Evolutionary conservation across 2,329 filamentous ascomycete species (phyloP).

Genomic region (Cladosporium austrohemisphaericum): DNA sequence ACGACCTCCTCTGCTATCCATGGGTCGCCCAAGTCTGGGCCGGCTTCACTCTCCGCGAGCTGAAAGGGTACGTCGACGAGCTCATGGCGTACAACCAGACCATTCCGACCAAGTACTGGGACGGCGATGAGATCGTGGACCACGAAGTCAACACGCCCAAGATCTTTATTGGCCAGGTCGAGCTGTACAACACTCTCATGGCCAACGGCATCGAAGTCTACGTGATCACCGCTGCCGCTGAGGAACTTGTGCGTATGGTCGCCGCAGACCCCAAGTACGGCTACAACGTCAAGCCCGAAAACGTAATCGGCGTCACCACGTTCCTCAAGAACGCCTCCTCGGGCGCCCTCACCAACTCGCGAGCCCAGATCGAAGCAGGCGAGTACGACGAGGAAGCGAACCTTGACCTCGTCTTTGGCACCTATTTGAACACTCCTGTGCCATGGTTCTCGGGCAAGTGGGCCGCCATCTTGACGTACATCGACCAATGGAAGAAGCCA

Average conservation of each 20-base stretch:
- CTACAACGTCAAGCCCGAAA: constrained; percentile 44
- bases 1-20: constrained; percentile 43
- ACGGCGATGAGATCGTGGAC: constrained; percentile 31
- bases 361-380: constrained; percentile 41
- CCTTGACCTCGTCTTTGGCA: constrained; percentile 39
- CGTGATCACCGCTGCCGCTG: constrained; percentile 41
- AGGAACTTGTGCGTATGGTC: constrained; percentile 47
- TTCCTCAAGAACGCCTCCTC: constrained; percentile 34
- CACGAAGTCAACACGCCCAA: constrained; percentile 35
- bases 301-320: constrained; percentile 44
- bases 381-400: constrained; percentile 37
- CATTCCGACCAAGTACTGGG: constrained; percentile 38
- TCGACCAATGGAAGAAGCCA: constrained; percentile 44
- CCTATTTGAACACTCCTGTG: constrained; percentile 43
- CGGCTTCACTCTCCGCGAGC: constrained; percentile 43
- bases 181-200: constrained; percentile 45
- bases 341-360: constrained; percentile 28
- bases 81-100: constrained; percentile 43
- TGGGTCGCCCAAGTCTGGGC: constrained; percentile 43
- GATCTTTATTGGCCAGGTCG: constrained; percentile 40
- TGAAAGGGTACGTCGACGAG: constrained; percentile 47
- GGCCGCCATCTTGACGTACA: constrained; percentile 36
- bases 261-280: constrained; percentile 45
- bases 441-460: constrained; percentile 46
- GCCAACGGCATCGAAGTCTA: constrained; percentile 45